phyloP scores from a whole-genome alignment of 495 filamentous ascomycete genomes.

The Penicillium arizonense region DNA sequence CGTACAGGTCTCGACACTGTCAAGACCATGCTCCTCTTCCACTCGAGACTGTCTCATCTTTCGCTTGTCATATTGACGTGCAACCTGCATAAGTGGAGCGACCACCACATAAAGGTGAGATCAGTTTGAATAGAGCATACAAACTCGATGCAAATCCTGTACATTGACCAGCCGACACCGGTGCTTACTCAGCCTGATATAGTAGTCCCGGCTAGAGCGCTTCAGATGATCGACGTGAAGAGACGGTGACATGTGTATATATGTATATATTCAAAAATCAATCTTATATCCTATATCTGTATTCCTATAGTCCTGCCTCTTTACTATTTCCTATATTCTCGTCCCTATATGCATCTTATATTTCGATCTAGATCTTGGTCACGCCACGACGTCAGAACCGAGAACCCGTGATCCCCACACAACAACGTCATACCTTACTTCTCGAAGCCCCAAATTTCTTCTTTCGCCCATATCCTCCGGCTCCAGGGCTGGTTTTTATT shows the following conservation, averaged over 20 bases:
- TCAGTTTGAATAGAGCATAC: background rate
- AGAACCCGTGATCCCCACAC: slow-evolving; percentile 19
- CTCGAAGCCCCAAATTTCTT: slow-evolving; percentile 14
- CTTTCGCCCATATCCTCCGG: background rate
- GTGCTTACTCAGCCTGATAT: too few relatives aligned
- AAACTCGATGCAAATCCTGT: too few relatives aligned
- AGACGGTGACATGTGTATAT: too few relatives aligned
- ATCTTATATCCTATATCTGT: too few relatives aligned
- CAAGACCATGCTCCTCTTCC: background rate
- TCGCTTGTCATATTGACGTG: slow-evolving; percentile 11
- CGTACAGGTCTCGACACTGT: too few relatives aligned
- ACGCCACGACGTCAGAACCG: slow-evolving; percentile 4
- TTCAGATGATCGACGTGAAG: too few relatives aligned
- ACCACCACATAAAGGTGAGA: background rate
- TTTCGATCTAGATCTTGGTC: background rate
- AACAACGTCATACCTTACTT: slow-evolving; percentile 28
- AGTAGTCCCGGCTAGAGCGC: too few relatives aligned
- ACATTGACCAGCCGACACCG: too few relatives aligned
- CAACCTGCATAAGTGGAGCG: slow-evolving; percentile 6
- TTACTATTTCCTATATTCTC: too few relatives aligned
- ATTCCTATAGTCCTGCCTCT: too few relatives aligned
- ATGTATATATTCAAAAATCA: too few relatives aligned
- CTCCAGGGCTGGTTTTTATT: slow-evolving; percentile 13
- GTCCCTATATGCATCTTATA: background rate
- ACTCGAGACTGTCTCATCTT: background rate